phyloP scores from a whole-genome alignment of 1,284 basidiomycete genomes.

The Mrakiaceae sp. region DNA sequence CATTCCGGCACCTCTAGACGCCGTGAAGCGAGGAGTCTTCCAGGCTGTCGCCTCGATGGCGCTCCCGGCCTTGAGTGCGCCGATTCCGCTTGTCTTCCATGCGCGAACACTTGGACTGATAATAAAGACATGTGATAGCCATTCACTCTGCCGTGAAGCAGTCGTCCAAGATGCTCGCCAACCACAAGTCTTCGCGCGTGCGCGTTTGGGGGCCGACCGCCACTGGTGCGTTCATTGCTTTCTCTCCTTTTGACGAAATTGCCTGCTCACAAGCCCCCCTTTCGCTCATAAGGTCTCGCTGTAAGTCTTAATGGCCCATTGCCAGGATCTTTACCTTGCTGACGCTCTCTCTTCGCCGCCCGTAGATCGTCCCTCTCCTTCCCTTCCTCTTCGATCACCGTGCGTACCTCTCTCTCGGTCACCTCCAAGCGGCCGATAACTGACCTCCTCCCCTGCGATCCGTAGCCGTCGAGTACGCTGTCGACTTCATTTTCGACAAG shows the following conservation, averaged over 20 bases:
- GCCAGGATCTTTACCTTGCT: background rate
- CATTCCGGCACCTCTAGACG: background rate
- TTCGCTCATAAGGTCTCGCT: background rate
- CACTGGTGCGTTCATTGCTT: slow-evolving; percentile 41
- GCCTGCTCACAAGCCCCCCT: background rate
- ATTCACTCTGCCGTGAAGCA: slow-evolving; percentile 75
- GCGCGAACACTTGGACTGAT: background rate
- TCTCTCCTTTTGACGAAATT: background rate
- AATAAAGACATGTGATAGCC: slow-evolving; percentile 40
- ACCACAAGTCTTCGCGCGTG: slow-evolving; percentile 50
- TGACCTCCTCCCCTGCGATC: slow-evolving; percentile 23
- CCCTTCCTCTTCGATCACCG: slow-evolving; percentile 78
- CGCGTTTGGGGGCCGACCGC: slow-evolving; percentile 69
- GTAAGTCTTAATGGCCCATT: background rate
- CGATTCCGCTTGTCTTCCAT: slow-evolving; percentile 13
- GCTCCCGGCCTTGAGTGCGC: slow-evolving; percentile 25
- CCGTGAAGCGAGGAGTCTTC: slow-evolving; percentile 41
- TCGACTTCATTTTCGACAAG: slow-evolving; percentile 40
- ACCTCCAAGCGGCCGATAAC: background rate
- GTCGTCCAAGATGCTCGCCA: slow-evolving; percentile 60
- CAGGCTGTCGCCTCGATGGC: slow-evolving; percentile 81
- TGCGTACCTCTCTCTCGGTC: slow-evolving; percentile 23
- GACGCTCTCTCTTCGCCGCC: slow-evolving; percentile 16
- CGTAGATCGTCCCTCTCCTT: slow-evolving; percentile 54
- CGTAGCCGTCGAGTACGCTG: slow-evolving; percentile 37